Evolutionary conservation across 2,329 filamentous ascomycete genomes (phyloP), one percentile per base, ranked within the genome.

Genomic region (Ceratocystis diversiconidia): DNA sequence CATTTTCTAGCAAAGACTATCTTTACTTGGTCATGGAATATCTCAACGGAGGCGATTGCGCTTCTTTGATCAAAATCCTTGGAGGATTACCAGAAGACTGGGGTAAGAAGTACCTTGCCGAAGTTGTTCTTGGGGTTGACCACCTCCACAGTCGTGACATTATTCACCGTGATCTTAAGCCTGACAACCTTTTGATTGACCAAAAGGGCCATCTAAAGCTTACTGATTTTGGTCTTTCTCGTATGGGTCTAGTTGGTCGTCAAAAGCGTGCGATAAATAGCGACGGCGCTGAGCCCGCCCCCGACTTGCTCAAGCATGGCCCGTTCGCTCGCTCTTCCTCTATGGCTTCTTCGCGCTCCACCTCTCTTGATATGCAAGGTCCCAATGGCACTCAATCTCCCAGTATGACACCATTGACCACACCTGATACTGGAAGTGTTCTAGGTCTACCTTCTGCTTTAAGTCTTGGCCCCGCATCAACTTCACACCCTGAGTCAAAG

Each of bases 11-110:
- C 80, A 99, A 99, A 73, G 94, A 99, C 73, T 99, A 96, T 73
- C 85, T 99, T 28, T 99, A 97, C 73, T 81, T 99, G 67, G 94
- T 99, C 28, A 99, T 99, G 94, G 94, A 99, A 73, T 99, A 99
- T 75, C 81, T 99, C 66, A 99, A 97, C 71, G 94, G 94, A 44
- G 94, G 94, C 59, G 94, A 99, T 72, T 99, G 92, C 73, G 94
- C 95, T 61, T 96, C 94, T 5, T 80, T 99, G 64, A 94, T 97
- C 77, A 99, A 97, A 74, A 86, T 96, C 30, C 81, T 99, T 0
- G 92, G 92, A 36, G 91, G 90, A 2, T 80, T 99, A 25, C 89
- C 92, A 0, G 95, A 99, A 76, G 92, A 97, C 70, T 99, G 95
- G 95, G 91, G 90, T 2, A 95, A 95, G 78, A 97, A 96, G 73